Conservation (phyloP, 306 rosid genomes). For the Aeschynomene evenia region DNA sequence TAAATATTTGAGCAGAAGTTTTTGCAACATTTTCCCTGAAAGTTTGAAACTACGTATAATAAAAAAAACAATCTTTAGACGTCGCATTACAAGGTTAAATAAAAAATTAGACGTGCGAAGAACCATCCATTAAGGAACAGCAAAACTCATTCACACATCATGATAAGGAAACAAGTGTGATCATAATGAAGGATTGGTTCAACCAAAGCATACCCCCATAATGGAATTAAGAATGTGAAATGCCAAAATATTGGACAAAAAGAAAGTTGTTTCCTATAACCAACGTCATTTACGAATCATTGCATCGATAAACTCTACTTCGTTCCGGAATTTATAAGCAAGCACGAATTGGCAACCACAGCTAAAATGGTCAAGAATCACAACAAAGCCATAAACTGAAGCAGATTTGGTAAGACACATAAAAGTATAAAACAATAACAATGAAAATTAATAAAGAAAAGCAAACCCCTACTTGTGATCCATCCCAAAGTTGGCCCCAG, state of each 20-base stretch:
- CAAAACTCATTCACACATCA: not conserved
- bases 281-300: not conserved
- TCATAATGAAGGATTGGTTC: not conserved
- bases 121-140: slow-evolving; percentile 4
- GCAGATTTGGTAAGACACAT: not conserved
- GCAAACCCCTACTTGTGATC: slow-evolving; percentile 62
- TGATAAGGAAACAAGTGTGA: not conserved
- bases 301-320: not conserved
- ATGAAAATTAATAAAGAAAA: not conserved
- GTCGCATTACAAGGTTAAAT: not conserved
- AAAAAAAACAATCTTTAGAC: not conserved
- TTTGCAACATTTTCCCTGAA: not conserved
- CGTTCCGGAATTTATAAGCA: not conserved
- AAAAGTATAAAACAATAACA: not conserved
- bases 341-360: not conserved
- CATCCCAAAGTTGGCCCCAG: slow-evolving; percentile 98
- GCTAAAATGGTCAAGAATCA: not conserved
- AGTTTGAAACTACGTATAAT: not conserved
- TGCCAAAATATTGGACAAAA: not conserved
- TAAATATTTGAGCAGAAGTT: slow-evolving; percentile 6
- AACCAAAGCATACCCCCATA: not conserved
- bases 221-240: slow-evolving; percentile 1
- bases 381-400: not conserved
- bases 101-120: not conserved
- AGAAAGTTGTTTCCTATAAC: not conserved